Evolutionary conservation across 441 rosid genomes (phyloP).

Genomic region (Erodium texanum): DNA sequence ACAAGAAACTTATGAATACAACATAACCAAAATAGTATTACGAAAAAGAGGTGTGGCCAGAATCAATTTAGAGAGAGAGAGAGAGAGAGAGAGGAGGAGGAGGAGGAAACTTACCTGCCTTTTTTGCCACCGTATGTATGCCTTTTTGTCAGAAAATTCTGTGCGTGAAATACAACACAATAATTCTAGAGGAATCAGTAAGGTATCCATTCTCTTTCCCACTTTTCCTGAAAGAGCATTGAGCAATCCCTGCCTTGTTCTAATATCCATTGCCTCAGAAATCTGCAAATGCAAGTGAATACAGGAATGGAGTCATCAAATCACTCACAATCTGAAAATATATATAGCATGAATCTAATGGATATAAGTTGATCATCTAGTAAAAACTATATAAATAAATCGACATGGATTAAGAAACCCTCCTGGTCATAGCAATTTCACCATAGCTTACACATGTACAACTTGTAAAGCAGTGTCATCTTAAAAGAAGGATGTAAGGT

Average conservation of each 20-base stretch:
- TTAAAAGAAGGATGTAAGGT: not conserved
- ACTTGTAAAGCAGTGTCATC: not conserved
- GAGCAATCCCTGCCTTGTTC: constrained; percentile 91
- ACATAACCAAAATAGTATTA: constrained; percentile 16
- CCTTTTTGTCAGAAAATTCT: constrained; percentile 94
- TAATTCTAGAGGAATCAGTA: constrained; percentile 82
- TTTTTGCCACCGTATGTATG: constrained; percentile 95
- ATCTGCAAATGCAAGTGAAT: constrained; percentile 36
- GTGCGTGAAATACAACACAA: constrained; percentile 84
- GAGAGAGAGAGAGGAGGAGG: not conserved
- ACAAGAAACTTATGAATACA: constrained; percentile 5
- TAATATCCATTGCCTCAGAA: constrained; percentile 92
- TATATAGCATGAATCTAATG: not conserved
- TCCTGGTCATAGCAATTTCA: not conserved
- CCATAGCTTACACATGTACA: constrained; percentile 4
- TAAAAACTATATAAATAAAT: not conserved
- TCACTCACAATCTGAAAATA: constrained; percentile 6
- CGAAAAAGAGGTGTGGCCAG: constrained; percentile 6
- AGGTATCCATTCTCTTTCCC: constrained; percentile 91
- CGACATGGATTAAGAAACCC: not conserved
- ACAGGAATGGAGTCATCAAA: constrained; percentile 11
- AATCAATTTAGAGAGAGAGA: constrained; percentile 17
- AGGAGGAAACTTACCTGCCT: constrained; percentile 70
- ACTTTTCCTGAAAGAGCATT: constrained; percentile 80
- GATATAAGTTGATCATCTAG: constrained; percentile 1